phyloP scores from a whole-genome alignment of 257 asterid species.

The Salvia splendens region DNA sequence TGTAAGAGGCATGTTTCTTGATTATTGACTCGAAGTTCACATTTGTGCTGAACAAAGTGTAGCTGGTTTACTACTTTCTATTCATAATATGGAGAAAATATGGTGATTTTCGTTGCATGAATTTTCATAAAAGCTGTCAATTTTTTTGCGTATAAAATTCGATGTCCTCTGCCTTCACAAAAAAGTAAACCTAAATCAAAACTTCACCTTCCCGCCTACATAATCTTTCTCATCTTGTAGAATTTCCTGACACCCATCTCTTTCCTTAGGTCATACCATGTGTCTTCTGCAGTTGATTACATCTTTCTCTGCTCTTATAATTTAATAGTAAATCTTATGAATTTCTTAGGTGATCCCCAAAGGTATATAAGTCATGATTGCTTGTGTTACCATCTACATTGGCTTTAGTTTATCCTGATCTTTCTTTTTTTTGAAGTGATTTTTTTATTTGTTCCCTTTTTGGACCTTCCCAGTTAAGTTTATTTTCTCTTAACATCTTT shows the following conservation, averaged over 20 bases:
- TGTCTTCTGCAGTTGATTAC: neutral
- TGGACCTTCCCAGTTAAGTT: neutral
- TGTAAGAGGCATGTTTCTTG: neutral
- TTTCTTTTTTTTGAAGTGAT: neutral
- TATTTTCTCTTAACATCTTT: neutral
- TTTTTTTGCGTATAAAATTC: neutral
- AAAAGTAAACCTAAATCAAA: neutral
- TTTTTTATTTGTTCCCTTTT: conserved; percentile 14
- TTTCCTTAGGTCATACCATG: neutral
- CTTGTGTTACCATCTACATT: neutral
- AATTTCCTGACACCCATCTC: neutral
- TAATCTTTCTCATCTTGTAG: conserved; percentile 4
- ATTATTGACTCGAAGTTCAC: neutral
- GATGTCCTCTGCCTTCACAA: neutral
- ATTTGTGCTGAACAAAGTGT: neutral
- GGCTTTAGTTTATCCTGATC: conserved; percentile 7
- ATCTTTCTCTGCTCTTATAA: neutral
- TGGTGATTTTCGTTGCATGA: conserved; percentile 12
- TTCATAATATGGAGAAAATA: neutral
- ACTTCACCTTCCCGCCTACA: neutral
- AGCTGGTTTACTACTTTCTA: neutral
- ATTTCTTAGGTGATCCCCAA: neutral
- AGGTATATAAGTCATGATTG: conserved; percentile 4
- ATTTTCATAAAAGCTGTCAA: conserved; percentile 10
- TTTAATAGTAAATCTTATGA: neutral